Evolutionary conservation across 176 grass and related monocot genomes (phyloP).

Genomic region (Triticum timopheevii): DNA sequence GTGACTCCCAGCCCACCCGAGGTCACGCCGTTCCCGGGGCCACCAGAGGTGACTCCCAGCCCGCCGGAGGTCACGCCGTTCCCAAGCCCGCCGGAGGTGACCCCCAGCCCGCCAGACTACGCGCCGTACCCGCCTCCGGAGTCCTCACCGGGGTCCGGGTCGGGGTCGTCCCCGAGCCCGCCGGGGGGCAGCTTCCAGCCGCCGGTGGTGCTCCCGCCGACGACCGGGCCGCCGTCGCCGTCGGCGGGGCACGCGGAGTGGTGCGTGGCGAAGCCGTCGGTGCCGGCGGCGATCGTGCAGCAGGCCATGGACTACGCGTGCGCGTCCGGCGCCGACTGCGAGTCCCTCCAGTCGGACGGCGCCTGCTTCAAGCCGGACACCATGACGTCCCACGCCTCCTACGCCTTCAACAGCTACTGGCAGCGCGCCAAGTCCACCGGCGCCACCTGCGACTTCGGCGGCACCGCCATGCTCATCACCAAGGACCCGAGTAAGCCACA

Average conservation of each 20-base stretch:
- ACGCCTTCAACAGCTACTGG: slow-evolving; percentile 92
- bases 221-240: slow-evolving; percentile 26
- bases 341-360: slow-evolving; percentile 51
- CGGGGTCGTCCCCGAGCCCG: slow-evolving; percentile 13
- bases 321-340: slow-evolving; percentile 65
- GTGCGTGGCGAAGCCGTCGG: slow-evolving; percentile 91
- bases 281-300: slow-evolving; percentile 65
- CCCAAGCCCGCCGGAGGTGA: slow-evolving; percentile 37
- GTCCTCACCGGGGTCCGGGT: background rate
- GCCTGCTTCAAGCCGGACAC: slow-evolving; percentile 77
- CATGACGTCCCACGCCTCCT: slow-evolving; percentile 72
- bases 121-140: slow-evolving; percentile 28
- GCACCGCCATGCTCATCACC: slow-evolving; percentile 85
- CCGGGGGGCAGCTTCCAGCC: slow-evolving; percentile 10
- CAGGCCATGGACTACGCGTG: slow-evolving; percentile 95
- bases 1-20: slow-evolving; percentile 39
- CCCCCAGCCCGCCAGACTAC: slow-evolving; percentile 13
- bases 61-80: slow-evolving; percentile 41
- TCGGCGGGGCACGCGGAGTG: slow-evolving; percentile 15
- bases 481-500: slow-evolving; percentile 79
- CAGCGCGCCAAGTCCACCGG: slow-evolving; percentile 72
- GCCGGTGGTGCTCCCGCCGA: too few relatives aligned
- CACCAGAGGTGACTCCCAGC: slow-evolving; percentile 14
- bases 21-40: background rate
- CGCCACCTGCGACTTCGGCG: slow-evolving; percentile 89